phyloP scores from a whole-genome alignment of 176 grass and related monocot species.

The Stipa capillata region DNA sequence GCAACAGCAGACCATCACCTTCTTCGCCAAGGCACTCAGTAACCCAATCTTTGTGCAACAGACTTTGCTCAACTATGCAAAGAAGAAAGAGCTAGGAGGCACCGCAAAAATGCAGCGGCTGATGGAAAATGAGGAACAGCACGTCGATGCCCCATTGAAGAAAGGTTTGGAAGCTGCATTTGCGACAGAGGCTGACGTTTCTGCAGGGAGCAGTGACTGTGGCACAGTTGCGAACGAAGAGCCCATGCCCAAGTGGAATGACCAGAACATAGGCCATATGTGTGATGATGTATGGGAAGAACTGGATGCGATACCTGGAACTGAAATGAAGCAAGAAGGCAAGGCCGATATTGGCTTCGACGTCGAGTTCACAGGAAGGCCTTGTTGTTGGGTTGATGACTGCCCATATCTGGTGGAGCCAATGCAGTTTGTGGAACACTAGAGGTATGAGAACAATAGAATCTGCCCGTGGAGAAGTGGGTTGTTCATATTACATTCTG shows the following conservation, averaged over 20 bases:
- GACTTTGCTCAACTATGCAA: slow-evolving; percentile 7
- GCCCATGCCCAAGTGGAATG: not conserved
- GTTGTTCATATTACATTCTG: slow-evolving; percentile 1
- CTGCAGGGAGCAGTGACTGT: not conserved
- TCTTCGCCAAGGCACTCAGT: slow-evolving; percentile 21
- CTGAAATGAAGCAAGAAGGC: slow-evolving; percentile 22
- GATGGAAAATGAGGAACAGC: slow-evolving; percentile 10
- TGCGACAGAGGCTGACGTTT: not conserved
- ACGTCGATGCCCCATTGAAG: not conserved
- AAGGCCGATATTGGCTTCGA: not conserved
- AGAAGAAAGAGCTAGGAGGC: slow-evolving; percentile 1
- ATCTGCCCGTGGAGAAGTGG: not conserved
- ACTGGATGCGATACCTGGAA: slow-evolving; percentile 14
- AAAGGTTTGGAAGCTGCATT: not conserved
- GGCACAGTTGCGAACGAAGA: not conserved
- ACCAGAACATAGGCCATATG: slow-evolving; percentile 13
- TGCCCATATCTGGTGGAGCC: slow-evolving; percentile 13
- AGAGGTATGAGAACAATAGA: not conserved
- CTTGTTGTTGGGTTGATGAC: slow-evolving; percentile 42
- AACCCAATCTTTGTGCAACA: slow-evolving; percentile 19
- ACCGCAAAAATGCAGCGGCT: slow-evolving; percentile 5
- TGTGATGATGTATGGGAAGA: slow-evolving; percentile 32
- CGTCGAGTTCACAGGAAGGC: not conserved
- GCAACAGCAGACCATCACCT: slow-evolving; percentile 22
- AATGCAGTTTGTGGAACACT: slow-evolving; percentile 36